Base-by-base conservation (phyloP, 495 filamentous ascomycete genomes). In the Hyphodiscus hymeniophilus region DNA sequence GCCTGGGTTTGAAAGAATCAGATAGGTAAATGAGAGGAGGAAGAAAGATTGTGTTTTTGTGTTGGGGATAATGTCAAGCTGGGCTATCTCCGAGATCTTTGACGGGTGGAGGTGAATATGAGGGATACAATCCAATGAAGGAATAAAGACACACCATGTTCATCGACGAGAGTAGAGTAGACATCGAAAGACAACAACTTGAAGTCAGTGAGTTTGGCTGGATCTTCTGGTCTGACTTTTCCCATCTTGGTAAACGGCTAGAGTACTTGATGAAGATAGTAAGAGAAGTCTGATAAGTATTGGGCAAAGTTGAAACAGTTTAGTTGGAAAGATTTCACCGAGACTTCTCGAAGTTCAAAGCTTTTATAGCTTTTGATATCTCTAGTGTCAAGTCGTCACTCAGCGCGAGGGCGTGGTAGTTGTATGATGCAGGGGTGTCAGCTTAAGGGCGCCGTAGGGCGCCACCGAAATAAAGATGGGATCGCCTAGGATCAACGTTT, bases 121-220 rank as follows among this genome's bases (percentile, higher is more conserved):
- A 28, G 26, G 4, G 26, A 4, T 28, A 4, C 4, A 10, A 28
- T 28, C 10, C 71, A 59, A 31, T 59, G 42, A 34, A 47, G 36
- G 5, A 42, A 30, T 40, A 26, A 12, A 22, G 18, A 39, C 24
- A 3, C 24, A 38, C 48, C 41, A 61, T 87, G 74, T 81, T 82
- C 85, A 70, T 89, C 84, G 38, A 90, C 78, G n/a, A 90, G 72
- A 0, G 87, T 92, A 61, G 85, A 81, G 63, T 86, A 90, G 68
- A 84, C 76, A 63, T 92, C 85, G 66, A 92, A 91, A 56, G 68
- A 70, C 32, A 88, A 76, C 44, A 79, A n/a, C 32, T 59, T 53
- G 42, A 47, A 51, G 36, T 46, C 49, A 0, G 38, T 42, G 7
- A 50, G 40, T 15, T 36, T 26, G 13, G 49, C 34, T 31, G 49